A percentile compares a stretch with the other conserved stretches of the same genome.
phyloP scores from a whole-genome alignment of 2,329 filamentous ascomycete genomes.

The Amauroascus verrucosus region DNA sequence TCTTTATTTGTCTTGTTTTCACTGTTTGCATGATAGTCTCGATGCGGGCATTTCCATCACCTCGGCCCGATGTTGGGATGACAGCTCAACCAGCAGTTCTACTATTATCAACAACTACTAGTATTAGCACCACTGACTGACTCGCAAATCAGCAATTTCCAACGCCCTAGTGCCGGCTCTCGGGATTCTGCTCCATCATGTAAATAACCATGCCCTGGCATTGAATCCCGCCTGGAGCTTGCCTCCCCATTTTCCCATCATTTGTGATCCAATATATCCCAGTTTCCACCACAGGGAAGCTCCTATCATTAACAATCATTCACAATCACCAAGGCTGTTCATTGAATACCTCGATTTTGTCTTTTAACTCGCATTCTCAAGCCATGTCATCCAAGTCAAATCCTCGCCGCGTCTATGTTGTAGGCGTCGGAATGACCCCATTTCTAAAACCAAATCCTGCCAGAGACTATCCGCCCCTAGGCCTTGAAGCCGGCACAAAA shows the following conservation, averaged over 20 bases:
- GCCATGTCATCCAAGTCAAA: background rate
- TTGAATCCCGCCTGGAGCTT: background rate
- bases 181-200: background rate
- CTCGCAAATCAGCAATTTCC: background rate
- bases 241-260: too few species aligned
- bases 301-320: background rate
- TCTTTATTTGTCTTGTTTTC: too few species aligned
- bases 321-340: too few species aligned
- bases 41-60: background rate
- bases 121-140: too few species aligned
- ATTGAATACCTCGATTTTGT: background rate
- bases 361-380: too few species aligned
- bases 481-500: constrained; percentile 22
- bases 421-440: constrained; percentile 22
- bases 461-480: constrained; percentile 27
- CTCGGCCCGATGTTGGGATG: background rate
- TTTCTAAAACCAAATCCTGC: constrained; percentile 25
- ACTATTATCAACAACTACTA: background rate
- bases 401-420: constrained; percentile 16
- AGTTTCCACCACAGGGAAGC: background rate
- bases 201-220: background rate
- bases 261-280: too few species aligned
- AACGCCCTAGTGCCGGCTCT: background rate
- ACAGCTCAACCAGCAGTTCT: background rate
- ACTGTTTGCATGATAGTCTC: too few species aligned